phyloP scores from a whole-genome alignment of 169 alveolate species.

The Plasmodium relictum region DNA sequence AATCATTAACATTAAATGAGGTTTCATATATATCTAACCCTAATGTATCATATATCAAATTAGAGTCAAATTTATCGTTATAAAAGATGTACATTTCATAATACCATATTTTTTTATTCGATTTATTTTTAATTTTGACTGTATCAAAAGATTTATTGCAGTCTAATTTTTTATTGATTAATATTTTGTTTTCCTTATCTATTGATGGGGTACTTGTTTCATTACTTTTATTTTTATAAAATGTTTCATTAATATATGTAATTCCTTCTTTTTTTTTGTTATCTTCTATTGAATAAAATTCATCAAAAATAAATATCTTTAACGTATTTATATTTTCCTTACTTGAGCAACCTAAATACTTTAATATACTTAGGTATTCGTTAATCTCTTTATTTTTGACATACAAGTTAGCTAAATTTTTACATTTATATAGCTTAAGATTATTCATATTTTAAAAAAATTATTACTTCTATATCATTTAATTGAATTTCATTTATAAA shows the following conservation, averaged over 20 bases:
- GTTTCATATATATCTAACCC: slow-evolving; percentile 39
- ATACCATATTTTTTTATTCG: slow-evolving; percentile 7
- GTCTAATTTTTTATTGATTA: background rate
- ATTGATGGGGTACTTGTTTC: background rate
- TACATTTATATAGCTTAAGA: slow-evolving; percentile 51
- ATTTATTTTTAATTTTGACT: background rate
- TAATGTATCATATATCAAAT: slow-evolving; percentile 12
- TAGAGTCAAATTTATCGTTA: slow-evolving; percentile 3
- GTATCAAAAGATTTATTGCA: slow-evolving; percentile 1
- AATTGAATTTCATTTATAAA: no score
- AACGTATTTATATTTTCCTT: slow-evolving; percentile 12
- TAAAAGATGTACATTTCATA: slow-evolving; percentile 39
- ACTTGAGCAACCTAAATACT: slow-evolving; percentile 40
- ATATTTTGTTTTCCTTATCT: background rate
- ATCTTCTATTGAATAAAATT: background rate
- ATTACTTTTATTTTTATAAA: background rate
- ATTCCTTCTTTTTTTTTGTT: background rate
- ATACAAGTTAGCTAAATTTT: slow-evolving; percentile 26
- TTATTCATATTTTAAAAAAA: slow-evolving; percentile 17
- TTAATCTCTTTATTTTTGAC: slow-evolving; percentile 54
- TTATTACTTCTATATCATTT: no score
- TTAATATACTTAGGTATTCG: slow-evolving; percentile 49
- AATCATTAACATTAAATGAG: background rate
- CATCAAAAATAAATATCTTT: slow-evolving; percentile 44
- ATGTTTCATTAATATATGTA: background rate